Evolutionary conservation across 192 early-diverging fungal genomes (phyloP).

Genomic region (Phycomyces nitens): DNA sequence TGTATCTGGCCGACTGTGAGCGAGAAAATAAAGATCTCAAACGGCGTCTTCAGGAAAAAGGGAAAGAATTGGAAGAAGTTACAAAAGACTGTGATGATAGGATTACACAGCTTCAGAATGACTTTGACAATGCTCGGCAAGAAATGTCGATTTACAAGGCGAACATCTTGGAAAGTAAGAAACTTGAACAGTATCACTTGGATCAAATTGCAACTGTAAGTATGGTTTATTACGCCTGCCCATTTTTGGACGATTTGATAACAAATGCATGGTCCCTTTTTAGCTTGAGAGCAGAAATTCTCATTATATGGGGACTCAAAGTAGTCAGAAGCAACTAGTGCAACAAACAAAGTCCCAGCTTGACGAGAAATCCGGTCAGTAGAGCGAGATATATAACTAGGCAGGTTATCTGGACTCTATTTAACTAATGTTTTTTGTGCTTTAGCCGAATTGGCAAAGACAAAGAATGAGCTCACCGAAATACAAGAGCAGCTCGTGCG

Average conservation of each 20-base stretch:
- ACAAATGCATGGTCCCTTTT: not conserved
- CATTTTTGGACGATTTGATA: not conserved
- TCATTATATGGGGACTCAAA: not conserved
- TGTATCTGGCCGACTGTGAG: not conserved
- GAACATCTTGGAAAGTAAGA: not conserved
- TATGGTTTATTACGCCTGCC: not conserved
- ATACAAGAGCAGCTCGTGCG: constrained; percentile 4
- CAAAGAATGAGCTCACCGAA: not conserved
- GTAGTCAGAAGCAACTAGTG: not conserved
- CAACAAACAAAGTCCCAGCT: not conserved
- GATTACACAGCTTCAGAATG: not conserved
- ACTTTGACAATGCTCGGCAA: not conserved
- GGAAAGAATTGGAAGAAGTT: not conserved
- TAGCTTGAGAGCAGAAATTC: not conserved
- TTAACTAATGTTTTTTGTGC: no score
- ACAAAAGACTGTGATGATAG: not conserved
- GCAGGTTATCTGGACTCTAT: no score
- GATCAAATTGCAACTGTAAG: constrained; percentile 34
- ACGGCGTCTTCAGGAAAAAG: not conserved
- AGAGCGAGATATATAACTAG: not conserved
- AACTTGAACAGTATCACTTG: constrained; percentile 5
- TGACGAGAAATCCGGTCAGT: not conserved
- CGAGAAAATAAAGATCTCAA: not conserved
- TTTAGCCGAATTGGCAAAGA: constrained; percentile 1
- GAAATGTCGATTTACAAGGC: not conserved